Conservation (phyloP, 345 rosid species). For the Anastatica hierochuntica region DNA sequence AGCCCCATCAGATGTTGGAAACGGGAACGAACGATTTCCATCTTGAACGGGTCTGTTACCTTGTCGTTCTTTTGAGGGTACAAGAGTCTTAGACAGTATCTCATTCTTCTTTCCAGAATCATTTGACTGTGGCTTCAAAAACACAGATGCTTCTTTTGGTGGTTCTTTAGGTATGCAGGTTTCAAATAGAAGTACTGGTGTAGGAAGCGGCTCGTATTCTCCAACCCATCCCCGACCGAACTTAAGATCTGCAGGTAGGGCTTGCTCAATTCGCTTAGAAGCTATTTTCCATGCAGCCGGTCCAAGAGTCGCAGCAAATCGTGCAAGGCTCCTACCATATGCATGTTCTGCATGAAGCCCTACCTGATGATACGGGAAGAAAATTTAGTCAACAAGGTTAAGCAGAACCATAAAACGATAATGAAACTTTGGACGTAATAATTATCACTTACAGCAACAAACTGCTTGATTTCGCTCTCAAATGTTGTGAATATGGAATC, state of each 20-base stretch:
- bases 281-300: conserved; percentile 82
- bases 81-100: conserved; percentile 23
- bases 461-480: conserved; percentile 70
- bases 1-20: conserved; percentile 31
- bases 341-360: conserved; percentile 82
- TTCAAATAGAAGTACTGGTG: conserved; percentile 60
- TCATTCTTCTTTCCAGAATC: conserved; percentile 28
- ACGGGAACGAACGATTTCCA: conserved; percentile 26
- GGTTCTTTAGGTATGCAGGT: conserved; percentile 34
- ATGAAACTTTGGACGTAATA: background rate
- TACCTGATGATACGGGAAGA: conserved; percentile 40
- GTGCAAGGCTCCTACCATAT: conserved; percentile 77
- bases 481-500: conserved; percentile 78
- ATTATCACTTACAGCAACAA: conserved; percentile 57
- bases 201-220: conserved; percentile 81
- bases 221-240: conserved; percentile 90
- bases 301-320: conserved; percentile 78
- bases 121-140: conserved; percentile 26
- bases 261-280: conserved; percentile 61
- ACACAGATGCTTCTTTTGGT: conserved; percentile 18
- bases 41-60: conserved; percentile 24
- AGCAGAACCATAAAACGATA: conserved; percentile 9
- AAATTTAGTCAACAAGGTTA: conserved; percentile 8
- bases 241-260: conserved; percentile 57
- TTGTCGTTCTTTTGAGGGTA: conserved; percentile 28